A percentile compares a stretch with the other conserved stretches of the same genome.
Conservation (phyloP, 2,329 filamentous ascomycete genomes). For the Monilinia fructigena region DNA sequence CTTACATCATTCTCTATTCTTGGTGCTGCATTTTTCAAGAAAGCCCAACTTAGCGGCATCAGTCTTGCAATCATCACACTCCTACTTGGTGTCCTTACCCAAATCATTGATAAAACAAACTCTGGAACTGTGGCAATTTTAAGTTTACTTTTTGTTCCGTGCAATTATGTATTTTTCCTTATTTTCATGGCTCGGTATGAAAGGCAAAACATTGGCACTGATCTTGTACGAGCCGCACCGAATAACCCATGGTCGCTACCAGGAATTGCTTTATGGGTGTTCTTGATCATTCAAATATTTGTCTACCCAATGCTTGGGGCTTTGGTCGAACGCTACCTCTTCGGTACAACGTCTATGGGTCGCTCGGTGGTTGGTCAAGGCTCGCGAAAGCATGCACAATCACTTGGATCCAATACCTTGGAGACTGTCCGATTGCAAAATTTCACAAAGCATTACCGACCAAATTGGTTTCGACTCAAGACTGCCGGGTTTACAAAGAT, state of each 20-base stretch:
- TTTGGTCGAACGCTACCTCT: conserved; percentile 68
- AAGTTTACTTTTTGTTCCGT: conserved; percentile 77
- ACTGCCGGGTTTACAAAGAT: conserved; percentile 38
- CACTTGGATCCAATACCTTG: conserved; percentile 27
- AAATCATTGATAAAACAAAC: conserved; percentile 62
- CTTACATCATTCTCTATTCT: conserved; percentile 79
- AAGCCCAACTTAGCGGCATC: conserved; percentile 84
- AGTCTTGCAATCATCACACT: conserved; percentile 70
- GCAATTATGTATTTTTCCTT: conserved; percentile 82
- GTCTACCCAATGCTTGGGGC: conserved; percentile 74
- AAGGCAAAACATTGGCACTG: conserved; percentile 55
- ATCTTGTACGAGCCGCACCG: conserved; percentile 62
- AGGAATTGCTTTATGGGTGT: conserved; percentile 74
- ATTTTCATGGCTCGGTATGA: conserved; percentile 77
- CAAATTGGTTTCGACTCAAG: conserved; percentile 58
- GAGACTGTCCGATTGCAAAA: conserved; percentile 66
- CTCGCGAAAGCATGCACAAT: neutral
- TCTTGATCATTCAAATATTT: conserved; percentile 74
- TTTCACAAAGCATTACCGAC: conserved; percentile 77
- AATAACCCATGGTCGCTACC: conserved; percentile 65
- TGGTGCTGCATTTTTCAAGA: conserved; percentile 80
- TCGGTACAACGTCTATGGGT: conserved; percentile 68
- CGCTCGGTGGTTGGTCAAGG: conserved; percentile 50
- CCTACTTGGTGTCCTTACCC: conserved; percentile 77
- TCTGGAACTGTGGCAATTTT: conserved; percentile 66